Base-by-base conservation (phyloP, 1,139 yeast genomes). In the Yamadazyma sp. region DNA sequence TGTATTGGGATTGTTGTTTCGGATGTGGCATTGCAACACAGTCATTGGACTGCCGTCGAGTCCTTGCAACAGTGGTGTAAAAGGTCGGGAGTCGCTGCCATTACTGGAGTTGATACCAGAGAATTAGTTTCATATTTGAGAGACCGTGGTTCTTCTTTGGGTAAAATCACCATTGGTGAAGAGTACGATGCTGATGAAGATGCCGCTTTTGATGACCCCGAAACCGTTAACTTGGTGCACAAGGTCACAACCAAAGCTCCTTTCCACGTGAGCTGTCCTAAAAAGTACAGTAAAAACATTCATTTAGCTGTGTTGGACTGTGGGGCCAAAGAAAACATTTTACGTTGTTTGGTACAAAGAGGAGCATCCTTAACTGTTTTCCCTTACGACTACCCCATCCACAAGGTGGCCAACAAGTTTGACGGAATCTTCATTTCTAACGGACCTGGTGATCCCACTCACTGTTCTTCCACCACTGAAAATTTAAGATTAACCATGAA, bases 21-120 rank as follows among this genome's bases (percentile, higher is more conserved):
- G 29, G 97, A 92, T 57, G 96, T 81, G 42, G 97, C 98, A 21
- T 78, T 90, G 73, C 80, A 88, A 61, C 88, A 92, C 66, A 87
- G 96, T 16, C 98, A 92, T 64, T 92, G 98, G 98, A 90, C 97
- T 30, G 98, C 98, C 4, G 96, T 92, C 30, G 97, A 92, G 69
- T 85, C 95, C 17, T 76, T 92, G 42, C 87, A 87, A 48, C 87
- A 86, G 53, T 92, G 97, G 97, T 92, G 98, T 70, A 80, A 86
- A 64, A 82, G 96, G 59, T 94, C 89, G 51, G 96, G 96, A 28
- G 94, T 92, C 40, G 95, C 97, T 42, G 98, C 97, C 39, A 86
- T 92, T 52, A 81, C 96, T 29, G 98, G 97, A 42, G 96, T 92
- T 38, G 98, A 92, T 64, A 92, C 98, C 45, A 84, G 98, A 69